Evolutionary conservation across 2,329 filamentous ascomycete species (phyloP), one percentile per base, ranked within the genome.

Genomic region (Apiospora pterosperma): DNA sequence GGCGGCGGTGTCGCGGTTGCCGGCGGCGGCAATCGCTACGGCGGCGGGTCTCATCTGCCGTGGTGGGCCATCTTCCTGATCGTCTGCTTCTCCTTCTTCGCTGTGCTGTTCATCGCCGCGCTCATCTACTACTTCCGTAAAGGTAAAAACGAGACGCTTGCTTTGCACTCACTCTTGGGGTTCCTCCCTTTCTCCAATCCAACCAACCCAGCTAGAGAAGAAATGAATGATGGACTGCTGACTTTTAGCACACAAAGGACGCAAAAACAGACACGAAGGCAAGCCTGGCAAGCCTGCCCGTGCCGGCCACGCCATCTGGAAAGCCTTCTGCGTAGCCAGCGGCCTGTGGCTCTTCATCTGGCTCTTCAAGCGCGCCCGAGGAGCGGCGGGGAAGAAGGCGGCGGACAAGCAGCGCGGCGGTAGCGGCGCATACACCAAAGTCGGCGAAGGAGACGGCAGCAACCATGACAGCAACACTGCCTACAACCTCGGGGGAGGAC

Each of bases 311-410:
- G 61, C 64, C 36, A 19, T 68, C 23, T 70, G 66, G 69, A 68
- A 69, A 58, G 65, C 69, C 23, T 66, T 66, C 25, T 67, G 64
- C 55, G 38, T 62, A 1, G 65, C 66, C 5, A 67, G 65, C 8
- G 66, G 66, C 12, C 36, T 70, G 41, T 65, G 64, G 63, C 52
- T 67, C 25, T 62, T 63, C 63, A 65, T 67, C 59, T 69, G 65
- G 67, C 31, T 68, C 12, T 63, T 66, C 28, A 60, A 67, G 61
- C 55, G 16, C 25, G 8, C 21, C 39, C 28, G 41, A 5, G 42
- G 28, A 10, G 59, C 23, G 39, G 55, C 10, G 19, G 31, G 21
- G 48, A 63, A 36, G n/a, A 41, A 28, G 34, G 10, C 23, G 8
- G n/a, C n/a, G n/a, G n/a, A n/a, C n/a, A 31, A 31, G 36, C n/a